phyloP scores from a whole-genome alignment of 2,329 filamentous ascomycete genomes.

The Fusarium guadeloupense region DNA sequence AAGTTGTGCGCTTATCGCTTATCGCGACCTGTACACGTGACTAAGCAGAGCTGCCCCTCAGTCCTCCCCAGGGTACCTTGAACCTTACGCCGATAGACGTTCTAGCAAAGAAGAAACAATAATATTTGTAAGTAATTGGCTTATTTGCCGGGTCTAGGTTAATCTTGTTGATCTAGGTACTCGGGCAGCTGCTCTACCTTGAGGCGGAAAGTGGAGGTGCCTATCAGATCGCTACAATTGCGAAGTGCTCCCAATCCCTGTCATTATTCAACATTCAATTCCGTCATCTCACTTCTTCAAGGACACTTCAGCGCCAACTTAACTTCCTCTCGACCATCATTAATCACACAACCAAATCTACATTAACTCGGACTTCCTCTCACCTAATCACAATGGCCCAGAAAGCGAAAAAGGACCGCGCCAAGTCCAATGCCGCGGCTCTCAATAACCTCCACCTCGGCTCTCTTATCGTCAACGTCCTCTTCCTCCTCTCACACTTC shows the following conservation, averaged over 20 bases:
- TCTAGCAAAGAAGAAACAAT: not conserved
- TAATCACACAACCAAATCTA: not conserved
- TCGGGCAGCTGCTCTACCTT: not conserved
- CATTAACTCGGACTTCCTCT: not conserved
- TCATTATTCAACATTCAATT: constrained; percentile 7
- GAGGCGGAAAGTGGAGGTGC: constrained; percentile 28
- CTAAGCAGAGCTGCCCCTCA: no score
- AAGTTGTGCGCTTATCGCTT: constrained; percentile 38
- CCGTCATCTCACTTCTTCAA: constrained; percentile 26
- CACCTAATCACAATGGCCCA: constrained; percentile 62
- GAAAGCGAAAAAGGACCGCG: constrained; percentile 71
- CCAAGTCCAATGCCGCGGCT: constrained; percentile 79
- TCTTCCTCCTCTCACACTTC: constrained; percentile 79
- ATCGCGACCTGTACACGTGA: constrained; percentile 20
- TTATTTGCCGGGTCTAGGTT: not conserved
- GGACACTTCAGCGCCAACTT: not conserved
- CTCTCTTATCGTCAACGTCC: constrained; percentile 73
- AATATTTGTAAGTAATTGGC: not conserved
- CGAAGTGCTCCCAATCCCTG: constrained; percentile 8
- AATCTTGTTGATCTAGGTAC: not conserved
- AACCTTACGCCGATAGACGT: no score
- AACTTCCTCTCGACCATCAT: not conserved
- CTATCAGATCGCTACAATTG: constrained; percentile 19
- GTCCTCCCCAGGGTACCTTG: no score
- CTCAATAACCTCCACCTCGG: constrained; percentile 86